phyloP scores from a whole-genome alignment of 2,329 filamentous ascomycete genomes.

The Knoxdaviesia capensis region DNA sequence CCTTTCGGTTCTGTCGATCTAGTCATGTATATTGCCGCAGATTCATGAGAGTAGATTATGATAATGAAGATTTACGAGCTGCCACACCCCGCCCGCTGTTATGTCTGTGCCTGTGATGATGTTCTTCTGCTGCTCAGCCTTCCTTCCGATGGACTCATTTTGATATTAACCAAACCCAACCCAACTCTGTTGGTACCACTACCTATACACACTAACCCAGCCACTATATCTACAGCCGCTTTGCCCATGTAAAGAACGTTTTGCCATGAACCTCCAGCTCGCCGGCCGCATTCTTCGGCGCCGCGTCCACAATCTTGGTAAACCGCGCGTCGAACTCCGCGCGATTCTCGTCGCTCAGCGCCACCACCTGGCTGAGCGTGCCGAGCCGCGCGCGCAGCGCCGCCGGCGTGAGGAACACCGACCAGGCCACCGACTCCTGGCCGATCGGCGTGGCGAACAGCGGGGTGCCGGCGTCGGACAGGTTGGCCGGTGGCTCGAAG shows the following conservation, averaged over 20 bases:
- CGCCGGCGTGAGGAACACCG: conserved; percentile 34
- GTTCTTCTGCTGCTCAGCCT: too few relatives aligned
- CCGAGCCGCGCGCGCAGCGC: conserved; percentile 41
- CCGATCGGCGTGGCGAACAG: conserved; percentile 41
- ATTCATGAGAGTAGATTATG: conserved; percentile 18
- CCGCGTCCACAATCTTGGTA: conserved; percentile 30
- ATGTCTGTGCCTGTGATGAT: too few relatives aligned
- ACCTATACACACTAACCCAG: too few relatives aligned
- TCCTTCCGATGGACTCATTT: too few relatives aligned
- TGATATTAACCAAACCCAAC: too few relatives aligned
- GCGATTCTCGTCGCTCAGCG: conserved; percentile 30
- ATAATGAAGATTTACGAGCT: background rate
- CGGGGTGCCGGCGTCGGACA: conserved; percentile 13
- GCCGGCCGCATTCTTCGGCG: conserved; percentile 37
- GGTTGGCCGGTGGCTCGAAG: conserved; percentile 37
- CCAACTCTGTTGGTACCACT: too few relatives aligned
- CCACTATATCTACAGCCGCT: conserved; percentile 14
- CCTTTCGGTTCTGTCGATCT: conserved; percentile 1
- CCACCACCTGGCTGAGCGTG: conserved; percentile 48
- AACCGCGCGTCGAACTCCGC: conserved; percentile 27
- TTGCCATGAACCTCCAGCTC: conserved; percentile 43
- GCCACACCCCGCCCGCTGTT: too few relatives aligned
- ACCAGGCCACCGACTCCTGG: conserved; percentile 36
- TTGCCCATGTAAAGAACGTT: conserved; percentile 44
- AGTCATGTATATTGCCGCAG: conserved; percentile 56